Percentiles rank a stretch among this genome's conserved stretches.
Conservation (phyloP, 306 rosid species). For the Hippophae tibetana region DNA sequence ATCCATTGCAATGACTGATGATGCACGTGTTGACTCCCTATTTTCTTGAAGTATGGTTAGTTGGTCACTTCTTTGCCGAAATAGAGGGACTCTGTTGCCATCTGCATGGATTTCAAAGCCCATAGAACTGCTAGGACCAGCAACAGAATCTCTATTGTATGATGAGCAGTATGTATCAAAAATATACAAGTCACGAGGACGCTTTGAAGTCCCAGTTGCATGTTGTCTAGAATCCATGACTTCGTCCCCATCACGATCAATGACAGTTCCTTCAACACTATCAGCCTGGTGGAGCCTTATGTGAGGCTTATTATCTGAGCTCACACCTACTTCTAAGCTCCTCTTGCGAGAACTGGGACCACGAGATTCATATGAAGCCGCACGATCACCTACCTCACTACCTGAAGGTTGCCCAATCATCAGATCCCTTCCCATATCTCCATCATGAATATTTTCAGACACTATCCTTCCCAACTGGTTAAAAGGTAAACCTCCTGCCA, state of each 20-base stretch:
- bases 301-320: constrained; percentile 65
- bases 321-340: constrained; percentile 77
- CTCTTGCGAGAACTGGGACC: constrained; percentile 98
- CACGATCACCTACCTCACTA: constrained; percentile 95
- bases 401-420: constrained; percentile 96
- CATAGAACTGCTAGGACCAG: constrained; percentile 88
- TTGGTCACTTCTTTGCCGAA: constrained; percentile 63
- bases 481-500: constrained; percentile 66
- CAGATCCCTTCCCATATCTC: constrained; percentile 93
- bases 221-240: constrained; percentile 79
- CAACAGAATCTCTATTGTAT: constrained; percentile 69
- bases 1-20: constrained; percentile 99
- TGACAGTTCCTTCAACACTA: constrained; percentile 95
- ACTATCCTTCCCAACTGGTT: constrained; percentile 56
- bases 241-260: constrained; percentile 96
- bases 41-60: constrained; percentile 53
- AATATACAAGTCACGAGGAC: constrained; percentile 73
- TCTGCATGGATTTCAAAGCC: constrained; percentile 62
- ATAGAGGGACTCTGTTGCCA: constrained; percentile 54
- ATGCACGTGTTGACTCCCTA: constrained; percentile 86
- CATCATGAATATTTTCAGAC: constrained; percentile 57
- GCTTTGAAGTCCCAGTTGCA: constrained; percentile 93
- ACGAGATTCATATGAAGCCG: constrained; percentile 92
- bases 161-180: constrained; percentile 67
- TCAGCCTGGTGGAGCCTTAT: constrained; percentile 87